Conservation (phyloP, 2,329 filamentous ascomycete species). For the Phialophora tarda region DNA sequence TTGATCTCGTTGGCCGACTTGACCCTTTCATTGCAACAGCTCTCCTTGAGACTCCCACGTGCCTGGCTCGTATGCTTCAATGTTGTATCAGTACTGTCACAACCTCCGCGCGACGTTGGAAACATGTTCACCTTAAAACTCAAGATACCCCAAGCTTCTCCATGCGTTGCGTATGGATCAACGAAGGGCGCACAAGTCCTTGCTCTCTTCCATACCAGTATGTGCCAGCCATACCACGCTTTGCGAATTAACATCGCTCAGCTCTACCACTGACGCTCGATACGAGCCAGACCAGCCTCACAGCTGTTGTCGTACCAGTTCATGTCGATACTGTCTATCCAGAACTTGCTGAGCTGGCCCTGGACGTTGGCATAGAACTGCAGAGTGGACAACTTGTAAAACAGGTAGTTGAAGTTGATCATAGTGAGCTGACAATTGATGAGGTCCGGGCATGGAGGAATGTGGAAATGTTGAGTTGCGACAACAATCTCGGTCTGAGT, state of each 20-base stretch:
- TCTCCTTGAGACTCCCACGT: not conserved
- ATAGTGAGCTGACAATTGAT: conserved; percentile 51
- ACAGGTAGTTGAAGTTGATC: conserved; percentile 50
- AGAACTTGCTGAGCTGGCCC: conserved; percentile 51
- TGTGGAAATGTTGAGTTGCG: conserved; percentile 48
- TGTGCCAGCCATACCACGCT: not conserved
- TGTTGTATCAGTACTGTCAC: not conserved
- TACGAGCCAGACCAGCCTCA: conserved; percentile 47
- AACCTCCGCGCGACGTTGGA: not conserved
- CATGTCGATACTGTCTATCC: conserved; percentile 55
- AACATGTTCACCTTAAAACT: conserved; percentile 6
- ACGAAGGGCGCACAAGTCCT: not conserved
- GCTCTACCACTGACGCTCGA: conserved; percentile 4
- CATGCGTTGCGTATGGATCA: not conserved
- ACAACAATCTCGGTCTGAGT: conserved; percentile 44
- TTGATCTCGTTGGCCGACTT: not conserved
- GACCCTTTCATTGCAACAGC: not conserved
- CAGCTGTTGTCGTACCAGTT: conserved; percentile 59
- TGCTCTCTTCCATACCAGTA: not conserved
- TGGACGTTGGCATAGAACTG: conserved; percentile 55
- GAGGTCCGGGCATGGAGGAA: conserved; percentile 50
- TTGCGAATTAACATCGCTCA: not conserved
- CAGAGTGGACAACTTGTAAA: conserved; percentile 53
- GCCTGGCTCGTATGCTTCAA: not conserved
- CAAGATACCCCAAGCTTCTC: conserved; percentile 4